These are phyloP conservation scores for Sporothrix brunneoviolacea DNA, from an alignment of 2,329 filamentous ascomycete genomes.

Conservation along the genomic window DNA sequence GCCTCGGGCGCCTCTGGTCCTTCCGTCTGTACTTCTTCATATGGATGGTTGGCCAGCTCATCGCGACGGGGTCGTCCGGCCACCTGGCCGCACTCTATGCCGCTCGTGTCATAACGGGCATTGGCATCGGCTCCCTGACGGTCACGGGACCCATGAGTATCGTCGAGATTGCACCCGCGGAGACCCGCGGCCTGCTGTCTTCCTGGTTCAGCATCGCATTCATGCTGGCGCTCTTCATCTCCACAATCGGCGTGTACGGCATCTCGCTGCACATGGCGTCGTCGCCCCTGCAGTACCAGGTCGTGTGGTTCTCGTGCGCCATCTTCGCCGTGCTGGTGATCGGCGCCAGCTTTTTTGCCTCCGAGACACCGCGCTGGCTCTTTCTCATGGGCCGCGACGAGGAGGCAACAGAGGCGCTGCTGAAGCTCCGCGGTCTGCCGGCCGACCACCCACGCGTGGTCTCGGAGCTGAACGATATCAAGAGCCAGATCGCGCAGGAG, in stretches of 20 bases:
- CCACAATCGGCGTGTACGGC: slow-evolving; percentile 31
- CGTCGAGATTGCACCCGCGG: slow-evolving; percentile 40
- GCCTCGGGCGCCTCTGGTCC: slow-evolving; percentile 34
- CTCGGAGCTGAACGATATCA: slow-evolving; percentile 20
- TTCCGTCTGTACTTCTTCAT: slow-evolving; percentile 33
- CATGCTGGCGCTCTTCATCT: slow-evolving; percentile 26
- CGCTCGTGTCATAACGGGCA: slow-evolving; percentile 29
- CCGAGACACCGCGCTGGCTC: slow-evolving; percentile 31
- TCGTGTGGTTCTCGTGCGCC: slow-evolving; percentile 25
- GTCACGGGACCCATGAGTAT: slow-evolving; percentile 40
- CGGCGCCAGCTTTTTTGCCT: slow-evolving; percentile 25
- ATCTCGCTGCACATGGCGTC: slow-evolving; percentile 25
- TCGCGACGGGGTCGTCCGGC: slow-evolving; percentile 26
- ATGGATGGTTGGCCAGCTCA: slow-evolving; percentile 39
- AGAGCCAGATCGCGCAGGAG: not conserved
- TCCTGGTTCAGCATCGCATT: slow-evolving; percentile 35
- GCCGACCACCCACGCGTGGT: slow-evolving; percentile 23
- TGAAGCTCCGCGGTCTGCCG: slow-evolving; percentile 26
- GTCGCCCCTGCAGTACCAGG: slow-evolving; percentile 24
- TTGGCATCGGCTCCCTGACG: slow-evolving; percentile 33
- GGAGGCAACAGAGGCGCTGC: slow-evolving; percentile 24
- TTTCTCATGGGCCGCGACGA: slow-evolving; percentile 23
- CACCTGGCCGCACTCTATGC: slow-evolving; percentile 28
- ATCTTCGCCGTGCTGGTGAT: slow-evolving; percentile 26
- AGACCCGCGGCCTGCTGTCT: slow-evolving; percentile 36